Evolutionary conservation across 345 rosid genomes (phyloP).

Genomic region (Euphorbia pulcherrima): DNA sequence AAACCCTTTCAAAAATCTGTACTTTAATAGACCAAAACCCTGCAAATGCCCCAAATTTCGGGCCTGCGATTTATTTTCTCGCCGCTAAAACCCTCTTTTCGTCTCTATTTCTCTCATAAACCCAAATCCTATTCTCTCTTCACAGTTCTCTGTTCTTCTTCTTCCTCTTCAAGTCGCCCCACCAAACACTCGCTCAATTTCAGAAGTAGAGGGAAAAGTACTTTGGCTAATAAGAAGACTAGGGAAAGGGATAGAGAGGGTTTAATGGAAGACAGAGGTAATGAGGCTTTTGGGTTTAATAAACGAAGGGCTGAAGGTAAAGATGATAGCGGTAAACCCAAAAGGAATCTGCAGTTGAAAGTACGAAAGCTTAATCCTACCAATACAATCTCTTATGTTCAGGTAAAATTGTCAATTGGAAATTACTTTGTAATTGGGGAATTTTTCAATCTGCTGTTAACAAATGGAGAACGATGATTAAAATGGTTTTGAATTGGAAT

Average conservation of each 20-base stretch:
- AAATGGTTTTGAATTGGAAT: not conserved
- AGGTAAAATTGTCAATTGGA: constrained; percentile 34
- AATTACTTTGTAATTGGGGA: no score
- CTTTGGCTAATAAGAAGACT: constrained; percentile 18
- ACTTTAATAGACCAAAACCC: not conserved
- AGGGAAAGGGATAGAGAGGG: constrained; percentile 6
- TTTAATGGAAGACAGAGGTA: constrained; percentile 41
- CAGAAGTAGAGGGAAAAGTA: constrained; percentile 36
- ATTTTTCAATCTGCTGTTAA: no score
- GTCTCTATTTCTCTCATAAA: constrained; percentile 21
- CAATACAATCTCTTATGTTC: constrained; percentile 84
- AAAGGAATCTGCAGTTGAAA: constrained; percentile 68
- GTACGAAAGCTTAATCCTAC: constrained; percentile 67
- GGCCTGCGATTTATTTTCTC: constrained; percentile 45
- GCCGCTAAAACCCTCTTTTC: constrained; percentile 32
- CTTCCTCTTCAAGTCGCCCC: constrained; percentile 34
- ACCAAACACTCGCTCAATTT: constrained; percentile 30
- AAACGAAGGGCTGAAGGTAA: constrained; percentile 77
- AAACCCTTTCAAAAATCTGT: constrained; percentile 18
- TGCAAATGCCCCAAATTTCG: constrained; percentile 40
- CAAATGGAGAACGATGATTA: not conserved
- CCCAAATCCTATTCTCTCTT: constrained; percentile 32
- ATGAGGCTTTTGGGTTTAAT: constrained; percentile 55
- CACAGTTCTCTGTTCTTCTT: constrained; percentile 33
- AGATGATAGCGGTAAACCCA: constrained; percentile 52